phyloP scores from a whole-genome alignment of 1,284 basidiomycete genomes.

The Erythrobasidium hasegawianum region DNA sequence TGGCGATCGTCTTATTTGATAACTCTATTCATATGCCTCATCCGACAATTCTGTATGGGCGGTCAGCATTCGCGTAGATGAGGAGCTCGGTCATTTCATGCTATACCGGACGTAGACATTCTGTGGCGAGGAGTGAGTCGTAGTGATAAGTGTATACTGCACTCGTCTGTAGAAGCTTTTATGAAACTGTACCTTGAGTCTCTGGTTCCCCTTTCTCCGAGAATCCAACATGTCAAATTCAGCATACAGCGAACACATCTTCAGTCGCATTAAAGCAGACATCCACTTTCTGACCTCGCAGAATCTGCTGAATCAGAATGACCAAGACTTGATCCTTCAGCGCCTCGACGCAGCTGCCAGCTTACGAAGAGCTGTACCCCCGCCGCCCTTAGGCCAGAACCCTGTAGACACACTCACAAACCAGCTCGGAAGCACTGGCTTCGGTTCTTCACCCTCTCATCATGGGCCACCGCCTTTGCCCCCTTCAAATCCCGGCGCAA shows the following conservation, averaged over 20 bases:
- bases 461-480: constrained; percentile 2
- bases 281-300: constrained; percentile 23
- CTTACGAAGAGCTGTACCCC: neutral
- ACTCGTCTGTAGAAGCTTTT: too few species aligned
- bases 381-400: neutral
- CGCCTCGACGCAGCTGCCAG: constrained; percentile 19
- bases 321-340: constrained; percentile 7
- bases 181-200: too few species aligned
- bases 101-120: too few species aligned
- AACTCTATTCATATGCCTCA: neutral
- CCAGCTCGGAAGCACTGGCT: constrained; percentile 4
- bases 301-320: constrained; percentile 9
- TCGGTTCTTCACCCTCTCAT: neutral
- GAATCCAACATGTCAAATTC: neutral
- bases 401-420: constrained; percentile 5
- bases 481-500: constrained; percentile 8
- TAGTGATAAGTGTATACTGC: too few species aligned
- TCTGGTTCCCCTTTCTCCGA: too few species aligned
- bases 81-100: too few species aligned
- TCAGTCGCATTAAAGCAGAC: constrained; percentile 15
- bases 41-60: too few species aligned
- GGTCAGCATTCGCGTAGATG: too few species aligned
- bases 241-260: constrained; percentile 4
- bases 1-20: constrained; percentile 9
- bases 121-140: too few species aligned